phyloP scores from a whole-genome alignment of 306 rosid species.

The Cicer pinnatifidum region DNA sequence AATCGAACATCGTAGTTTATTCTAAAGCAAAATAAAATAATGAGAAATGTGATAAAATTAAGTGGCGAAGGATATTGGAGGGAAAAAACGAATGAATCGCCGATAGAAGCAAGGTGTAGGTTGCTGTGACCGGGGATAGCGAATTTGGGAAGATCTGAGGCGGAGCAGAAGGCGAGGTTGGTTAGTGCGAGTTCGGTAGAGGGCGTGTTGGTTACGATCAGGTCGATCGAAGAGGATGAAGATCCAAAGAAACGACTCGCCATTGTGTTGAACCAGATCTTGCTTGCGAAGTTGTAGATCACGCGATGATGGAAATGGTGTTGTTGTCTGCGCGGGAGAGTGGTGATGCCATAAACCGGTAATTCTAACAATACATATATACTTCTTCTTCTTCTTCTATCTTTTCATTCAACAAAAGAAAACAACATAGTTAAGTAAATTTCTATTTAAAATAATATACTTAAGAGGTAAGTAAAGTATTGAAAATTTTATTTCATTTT shows the following conservation, averaged over 20 bases:
- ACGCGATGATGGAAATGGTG: slow-evolving; percentile 23
- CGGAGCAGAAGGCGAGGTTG: slow-evolving; percentile 76
- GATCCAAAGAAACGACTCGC: slow-evolving; percentile 59
- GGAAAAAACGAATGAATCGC: slow-evolving; percentile 71
- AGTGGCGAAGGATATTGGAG: slow-evolving; percentile 71
- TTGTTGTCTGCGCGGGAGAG: slow-evolving; percentile 44
- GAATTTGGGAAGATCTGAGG: slow-evolving; percentile 69
- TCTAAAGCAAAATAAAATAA: not conserved
- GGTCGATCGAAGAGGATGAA: slow-evolving; percentile 51
- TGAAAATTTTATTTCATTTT: slow-evolving; percentile 1
- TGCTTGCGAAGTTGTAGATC: slow-evolving; percentile 33
- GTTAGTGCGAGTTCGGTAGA: slow-evolving; percentile 68
- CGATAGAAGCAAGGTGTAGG: slow-evolving; percentile 64
- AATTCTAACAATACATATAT: not conserved
- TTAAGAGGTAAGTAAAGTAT: not conserved
- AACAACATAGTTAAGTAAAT: not conserved
- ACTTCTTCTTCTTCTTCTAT: not conserved
- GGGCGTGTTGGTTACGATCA: slow-evolving; percentile 78
- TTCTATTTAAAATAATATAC: not conserved
- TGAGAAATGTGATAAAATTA: not conserved
- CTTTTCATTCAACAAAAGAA: not conserved
- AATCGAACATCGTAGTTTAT: not conserved
- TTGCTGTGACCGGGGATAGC: slow-evolving; percentile 61
- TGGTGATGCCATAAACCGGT: slow-evolving; percentile 28
- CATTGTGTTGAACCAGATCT: slow-evolving; percentile 52